phyloP scores from a whole-genome alignment of 768 basidiomycete genomes.

The Lyophyllum semitale region DNA sequence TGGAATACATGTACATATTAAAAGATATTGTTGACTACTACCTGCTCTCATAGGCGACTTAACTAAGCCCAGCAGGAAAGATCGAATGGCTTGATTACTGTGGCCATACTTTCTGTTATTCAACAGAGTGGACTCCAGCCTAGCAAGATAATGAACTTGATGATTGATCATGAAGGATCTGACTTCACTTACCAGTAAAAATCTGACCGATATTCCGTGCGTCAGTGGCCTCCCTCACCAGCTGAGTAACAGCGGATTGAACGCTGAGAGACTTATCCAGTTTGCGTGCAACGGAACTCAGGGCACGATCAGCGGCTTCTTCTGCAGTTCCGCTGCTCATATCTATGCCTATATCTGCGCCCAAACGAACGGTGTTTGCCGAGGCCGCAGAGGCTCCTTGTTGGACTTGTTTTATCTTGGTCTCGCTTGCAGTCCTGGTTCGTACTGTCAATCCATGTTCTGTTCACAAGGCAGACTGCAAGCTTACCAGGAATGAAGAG shows the following conservation, averaged over 20 bases:
- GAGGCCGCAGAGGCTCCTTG: slow-evolving; percentile 34
- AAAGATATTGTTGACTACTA: too few relatives aligned
- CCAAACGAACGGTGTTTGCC: slow-evolving; percentile 26
- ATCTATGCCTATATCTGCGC: slow-evolving; percentile 57
- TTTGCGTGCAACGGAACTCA: slow-evolving; percentile 79
- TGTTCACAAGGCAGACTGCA: not conserved
- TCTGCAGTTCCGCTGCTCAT: slow-evolving; percentile 69
- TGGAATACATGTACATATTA: too few relatives aligned
- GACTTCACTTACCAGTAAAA: slow-evolving; percentile 56
- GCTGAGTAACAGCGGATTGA: slow-evolving; percentile 90
- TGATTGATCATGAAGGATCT: not conserved
- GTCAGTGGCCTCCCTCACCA: slow-evolving; percentile 88
- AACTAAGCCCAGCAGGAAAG: too few relatives aligned
- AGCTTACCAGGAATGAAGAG: slow-evolving; percentile 83
- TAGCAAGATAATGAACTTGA: not conserved
- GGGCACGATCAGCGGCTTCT: slow-evolving; percentile 88
- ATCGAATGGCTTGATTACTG: too few relatives aligned
- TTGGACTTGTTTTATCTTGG: slow-evolving; percentile 71
- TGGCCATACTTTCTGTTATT: too few relatives aligned
- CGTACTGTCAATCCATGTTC: not conserved
- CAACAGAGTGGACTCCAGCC: slow-evolving; percentile 14
- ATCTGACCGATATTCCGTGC: slow-evolving; percentile 74
- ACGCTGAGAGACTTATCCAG: slow-evolving; percentile 85
- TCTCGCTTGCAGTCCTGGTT: slow-evolving; percentile 74
- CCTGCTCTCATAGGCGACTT: too few relatives aligned